phyloP scores from a whole-genome alignment of 1,139 yeast genomes.

The Wickerhamomyces sp. region DNA sequence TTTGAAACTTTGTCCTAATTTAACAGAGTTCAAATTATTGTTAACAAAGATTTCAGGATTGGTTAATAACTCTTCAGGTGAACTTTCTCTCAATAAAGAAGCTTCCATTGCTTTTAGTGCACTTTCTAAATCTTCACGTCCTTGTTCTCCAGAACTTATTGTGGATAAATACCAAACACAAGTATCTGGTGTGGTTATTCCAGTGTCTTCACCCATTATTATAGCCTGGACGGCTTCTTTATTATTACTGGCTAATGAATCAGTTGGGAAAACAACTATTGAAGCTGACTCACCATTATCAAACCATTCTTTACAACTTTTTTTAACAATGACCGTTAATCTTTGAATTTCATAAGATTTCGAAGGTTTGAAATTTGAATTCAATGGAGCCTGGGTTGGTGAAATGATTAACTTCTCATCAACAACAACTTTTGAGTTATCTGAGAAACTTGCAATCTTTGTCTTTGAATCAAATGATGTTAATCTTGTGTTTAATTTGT shows the following conservation, averaged over 20 bases:
- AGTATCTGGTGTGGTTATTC: constrained; percentile 85
- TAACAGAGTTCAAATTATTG: constrained; percentile 75
- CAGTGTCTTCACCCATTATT: constrained; percentile 85
- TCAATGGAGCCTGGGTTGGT: constrained; percentile 63
- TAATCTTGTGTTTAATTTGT: constrained; percentile 70
- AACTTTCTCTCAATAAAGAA: constrained; percentile 74
- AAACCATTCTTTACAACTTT: constrained; percentile 91
- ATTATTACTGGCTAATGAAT: constrained; percentile 65
- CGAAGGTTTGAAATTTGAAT: constrained; percentile 30
- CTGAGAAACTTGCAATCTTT: constrained; percentile 68
- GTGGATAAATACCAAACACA: constrained; percentile 89
- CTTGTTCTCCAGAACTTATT: constrained; percentile 64
- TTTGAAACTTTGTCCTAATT: constrained; percentile 79
- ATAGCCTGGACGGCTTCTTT: constrained; percentile 76
- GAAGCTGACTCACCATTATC: constrained; percentile 79
- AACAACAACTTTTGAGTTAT: constrained; percentile 70
- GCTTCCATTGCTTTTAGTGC: constrained; percentile 79
- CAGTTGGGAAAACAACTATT: constrained; percentile 91
- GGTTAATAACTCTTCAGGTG: constrained; percentile 39
- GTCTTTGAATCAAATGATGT: constrained; percentile 58
- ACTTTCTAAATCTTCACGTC: constrained; percentile 72
- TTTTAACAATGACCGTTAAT: constrained; percentile 76
- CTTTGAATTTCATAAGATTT: constrained; percentile 59
- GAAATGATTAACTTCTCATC: constrained; percentile 71
- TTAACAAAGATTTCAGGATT: constrained; percentile 30